Base-by-base conservation (phyloP, 129 eudicot species). In the Centella asiatica region DNA sequence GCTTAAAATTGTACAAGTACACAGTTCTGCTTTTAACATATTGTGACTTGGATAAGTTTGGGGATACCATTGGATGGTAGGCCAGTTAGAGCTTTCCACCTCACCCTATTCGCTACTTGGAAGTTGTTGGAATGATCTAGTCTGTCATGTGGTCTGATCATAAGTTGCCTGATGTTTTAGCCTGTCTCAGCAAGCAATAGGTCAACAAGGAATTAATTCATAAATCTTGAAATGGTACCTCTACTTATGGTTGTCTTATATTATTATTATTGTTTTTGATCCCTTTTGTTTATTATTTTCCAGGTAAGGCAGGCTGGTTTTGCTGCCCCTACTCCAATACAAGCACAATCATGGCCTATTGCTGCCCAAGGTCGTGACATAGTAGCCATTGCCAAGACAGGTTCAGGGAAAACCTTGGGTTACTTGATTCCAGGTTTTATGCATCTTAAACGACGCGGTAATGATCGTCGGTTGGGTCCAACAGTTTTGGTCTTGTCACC, bases 321-420 rank as follows among this genome's bases (percentile, higher is more conserved):
- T 52, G 71, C 94, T 64, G 85, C 94, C 45, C 95, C 98, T 42
- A 84, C 95, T 45, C 98, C 98, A 7, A 92, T 92, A 33, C 98
- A 92, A 76, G 98, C 98, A 23, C 98, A 92, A 32, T 87, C 98
- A 59, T 92, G 98, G 98, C 95, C 98, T 20, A 75, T 92, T 80
- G 98, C 98, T 40, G 72, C 87, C 37, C 95, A 78, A 78, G 77
- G 82, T 51, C 88, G 84, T 49, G 98, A 92, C 61, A 81, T 92
- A 36, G 98, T 92, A 54, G 98, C 95, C 53, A 74, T 92, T 75
- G 98, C 98, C 32, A 92, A 84, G 77, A 92, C 98, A 7, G 99
- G 99, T 8, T 93, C 96, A 4, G 99, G 99, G 28, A 93, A 93
- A 60, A 93, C 99, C 11, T 76, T 92, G 77, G 98, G 98, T 27